These are phyloP conservation scores for Leccinum broughii DNA, from an alignment of 768 basidiomycete genomes.

Conservation along the genomic window DNA sequence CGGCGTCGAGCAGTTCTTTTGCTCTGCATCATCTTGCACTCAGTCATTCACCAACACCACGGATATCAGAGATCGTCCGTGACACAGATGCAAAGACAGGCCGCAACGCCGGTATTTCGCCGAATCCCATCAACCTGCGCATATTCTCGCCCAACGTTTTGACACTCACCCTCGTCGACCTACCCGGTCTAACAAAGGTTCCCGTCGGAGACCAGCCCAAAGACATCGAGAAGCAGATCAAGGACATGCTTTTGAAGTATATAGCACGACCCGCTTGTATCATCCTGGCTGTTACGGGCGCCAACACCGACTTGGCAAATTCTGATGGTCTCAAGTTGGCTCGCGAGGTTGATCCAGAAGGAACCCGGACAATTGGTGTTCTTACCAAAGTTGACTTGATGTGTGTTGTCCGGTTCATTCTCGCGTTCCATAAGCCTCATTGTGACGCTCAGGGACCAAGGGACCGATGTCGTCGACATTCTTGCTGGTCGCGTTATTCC, in stretches of 20 bases:
- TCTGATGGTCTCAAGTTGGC: conserved; percentile 97
- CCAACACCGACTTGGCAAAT: conserved; percentile 97
- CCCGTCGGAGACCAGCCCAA: conserved; percentile 95
- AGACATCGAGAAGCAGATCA: conserved; percentile 97
- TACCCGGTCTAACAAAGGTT: conserved; percentile 94
- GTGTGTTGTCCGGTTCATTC: conserved; percentile 48
- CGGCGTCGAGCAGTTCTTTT: too few relatives aligned
- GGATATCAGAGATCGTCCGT: conserved; percentile 91
- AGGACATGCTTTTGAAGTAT: conserved; percentile 94
- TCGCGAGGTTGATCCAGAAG: conserved; percentile 96
- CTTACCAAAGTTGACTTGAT: conserved; percentile 98
- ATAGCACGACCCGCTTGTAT: conserved; percentile 96
- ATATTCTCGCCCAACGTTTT: conserved; percentile 97
- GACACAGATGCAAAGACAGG: conserved; percentile 99
- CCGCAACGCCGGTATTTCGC: conserved; percentile 97
- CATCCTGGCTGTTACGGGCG: conserved; percentile 93
- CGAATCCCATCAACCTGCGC: conserved; percentile 94
- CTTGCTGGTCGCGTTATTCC: conserved; percentile 97
- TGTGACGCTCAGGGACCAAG: conserved; percentile 72
- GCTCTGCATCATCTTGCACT: too few relatives aligned
- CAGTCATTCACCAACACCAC: too few relatives aligned
- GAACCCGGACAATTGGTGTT: conserved; percentile 95
- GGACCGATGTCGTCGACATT: conserved; percentile 98
- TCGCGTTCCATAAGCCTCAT: conserved; percentile 7
- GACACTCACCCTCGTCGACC: conserved; percentile 95